Evolutionary conservation across 495 filamentous ascomycete genomes (phyloP).

Genomic region (Aspergillus coremiiformis): DNA sequence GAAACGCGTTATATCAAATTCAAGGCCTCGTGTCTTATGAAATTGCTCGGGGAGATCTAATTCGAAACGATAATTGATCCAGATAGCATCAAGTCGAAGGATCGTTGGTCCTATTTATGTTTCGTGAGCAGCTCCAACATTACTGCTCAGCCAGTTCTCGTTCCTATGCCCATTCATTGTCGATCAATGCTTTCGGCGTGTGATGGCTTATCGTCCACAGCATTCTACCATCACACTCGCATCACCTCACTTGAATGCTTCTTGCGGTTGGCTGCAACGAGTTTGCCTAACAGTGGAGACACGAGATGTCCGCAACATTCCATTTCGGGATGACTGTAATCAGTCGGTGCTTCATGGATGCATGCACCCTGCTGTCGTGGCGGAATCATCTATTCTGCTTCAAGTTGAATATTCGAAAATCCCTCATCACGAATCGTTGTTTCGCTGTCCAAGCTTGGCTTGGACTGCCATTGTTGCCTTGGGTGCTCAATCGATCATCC

Average conservation of each 20-base stretch:
- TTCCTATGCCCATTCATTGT: conserved; percentile 22
- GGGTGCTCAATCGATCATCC: conserved; percentile 26
- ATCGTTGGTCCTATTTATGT: conserved; percentile 42
- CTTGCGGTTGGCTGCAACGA: conserved; percentile 32
- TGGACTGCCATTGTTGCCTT: conserved; percentile 30
- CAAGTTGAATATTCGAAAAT: conserved; percentile 34
- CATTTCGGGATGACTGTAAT: conserved; percentile 29
- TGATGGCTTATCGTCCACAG: conserved; percentile 36
- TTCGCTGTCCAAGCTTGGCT: conserved; percentile 22
- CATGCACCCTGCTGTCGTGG: conserved; percentile 38
- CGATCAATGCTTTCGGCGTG: conserved; percentile 34
- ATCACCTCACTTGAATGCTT: conserved; percentile 22
- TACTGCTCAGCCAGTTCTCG: conserved; percentile 14
- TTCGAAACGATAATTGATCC: conserved; percentile 37
- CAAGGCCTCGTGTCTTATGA: conserved; percentile 19
- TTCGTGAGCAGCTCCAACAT: conserved; percentile 28
- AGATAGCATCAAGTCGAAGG: conserved; percentile 22
- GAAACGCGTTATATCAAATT: conserved; percentile 23
- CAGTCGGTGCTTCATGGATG: conserved; percentile 35
- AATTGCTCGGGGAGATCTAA: conserved; percentile 22
- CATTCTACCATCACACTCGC: conserved; percentile 26
- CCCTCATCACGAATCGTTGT: conserved; percentile 32
- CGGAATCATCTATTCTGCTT: conserved; percentile 22
- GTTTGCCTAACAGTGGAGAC: conserved; percentile 32
- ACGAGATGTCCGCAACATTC: conserved; percentile 30